Evolutionary conservation across 192 early-diverging fungal species (phyloP).

Genomic region (Backusella psychrophila): DNA sequence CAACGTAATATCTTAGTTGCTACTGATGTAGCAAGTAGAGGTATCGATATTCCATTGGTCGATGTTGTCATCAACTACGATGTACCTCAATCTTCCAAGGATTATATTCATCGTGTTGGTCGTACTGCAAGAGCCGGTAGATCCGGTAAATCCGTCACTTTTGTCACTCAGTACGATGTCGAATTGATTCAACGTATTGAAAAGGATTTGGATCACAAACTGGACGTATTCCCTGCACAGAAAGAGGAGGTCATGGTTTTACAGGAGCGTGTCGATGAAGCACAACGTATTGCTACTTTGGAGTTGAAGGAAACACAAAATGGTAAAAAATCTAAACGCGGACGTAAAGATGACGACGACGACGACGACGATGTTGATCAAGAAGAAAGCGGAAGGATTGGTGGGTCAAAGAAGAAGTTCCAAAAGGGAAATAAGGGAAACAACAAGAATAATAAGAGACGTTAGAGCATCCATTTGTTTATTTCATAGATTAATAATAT

Average conservation of each 20-base stretch:
- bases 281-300: conserved; percentile 80
- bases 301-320: conserved; percentile 81
- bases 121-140: conserved; percentile 83
- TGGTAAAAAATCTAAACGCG: conserved; percentile 39
- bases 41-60: conserved; percentile 95
- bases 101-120: conserved; percentile 87
- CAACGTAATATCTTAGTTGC: conserved; percentile 86
- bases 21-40: conserved; percentile 90
- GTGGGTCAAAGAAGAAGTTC: conserved; percentile 12
- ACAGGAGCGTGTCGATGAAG: conserved; percentile 93
- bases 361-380: conserved; percentile 28
- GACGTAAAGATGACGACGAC: conserved; percentile 40
- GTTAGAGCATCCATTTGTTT: conserved; percentile 4
- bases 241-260: conserved; percentile 86
- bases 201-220: conserved; percentile 83
- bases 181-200: conserved; percentile 95
- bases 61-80: conserved; percentile 98
- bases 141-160: conserved; percentile 76
- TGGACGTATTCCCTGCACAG: conserved; percentile 80
- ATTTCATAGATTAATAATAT: conserved; percentile 3
- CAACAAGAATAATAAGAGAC: neutral
- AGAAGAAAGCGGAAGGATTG: conserved; percentile 15
- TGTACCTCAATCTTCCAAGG: conserved; percentile 85
- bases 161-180: conserved; percentile 91
- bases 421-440: neutral